A percentile compares a stretch with the other conserved stretches of the same genome.
These are phyloP conservation scores for Globisporangium canariense DNA, from an alignment of 352 stramenopile species.

Conservation along the genomic window DNA sequence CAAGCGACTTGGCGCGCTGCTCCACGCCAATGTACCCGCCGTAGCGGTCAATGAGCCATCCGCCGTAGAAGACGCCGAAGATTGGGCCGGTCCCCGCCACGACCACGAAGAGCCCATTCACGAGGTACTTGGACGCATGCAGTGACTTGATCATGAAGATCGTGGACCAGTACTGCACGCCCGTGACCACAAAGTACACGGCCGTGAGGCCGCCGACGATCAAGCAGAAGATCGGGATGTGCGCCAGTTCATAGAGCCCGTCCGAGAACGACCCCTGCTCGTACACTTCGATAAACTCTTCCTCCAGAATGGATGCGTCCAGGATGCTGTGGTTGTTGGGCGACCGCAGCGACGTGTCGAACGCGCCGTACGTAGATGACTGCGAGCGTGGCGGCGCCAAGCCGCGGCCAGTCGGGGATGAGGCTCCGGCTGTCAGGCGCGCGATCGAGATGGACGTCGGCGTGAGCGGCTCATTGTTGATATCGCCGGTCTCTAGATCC, in stretches of 20 bases:
- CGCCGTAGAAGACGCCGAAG: slow-evolving; percentile 78
- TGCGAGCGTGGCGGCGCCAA: not conserved
- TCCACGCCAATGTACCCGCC: slow-evolving; percentile 77
- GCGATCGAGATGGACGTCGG: slow-evolving; percentile 21
- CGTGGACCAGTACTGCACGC: slow-evolving; percentile 85
- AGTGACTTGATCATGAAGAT: slow-evolving; percentile 89
- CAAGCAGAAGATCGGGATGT: slow-evolving; percentile 73
- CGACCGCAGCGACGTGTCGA: slow-evolving; percentile 49
- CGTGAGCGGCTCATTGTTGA: not conserved
- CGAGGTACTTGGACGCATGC: slow-evolving; percentile 75
- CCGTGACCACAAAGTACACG: slow-evolving; percentile 86
- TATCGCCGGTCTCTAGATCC: slow-evolving; percentile 18
- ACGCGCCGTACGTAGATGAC: slow-evolving; percentile 48
- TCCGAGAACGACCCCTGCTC: slow-evolving; percentile 67
- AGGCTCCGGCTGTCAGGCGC: slow-evolving; percentile 19
- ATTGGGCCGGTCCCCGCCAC: slow-evolving; percentile 77
- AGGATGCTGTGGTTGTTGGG: slow-evolving; percentile 45
- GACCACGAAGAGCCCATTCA: slow-evolving; percentile 81
- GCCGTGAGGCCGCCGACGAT: slow-evolving; percentile 76
- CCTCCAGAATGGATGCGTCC: slow-evolving; percentile 65
- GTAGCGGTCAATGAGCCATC: slow-evolving; percentile 73
- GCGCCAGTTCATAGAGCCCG: slow-evolving; percentile 52
- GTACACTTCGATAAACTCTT: slow-evolving; percentile 71
- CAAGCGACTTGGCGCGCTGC: slow-evolving; percentile 69
- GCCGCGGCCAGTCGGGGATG: not conserved